A percentile compares a stretch with the other conserved stretches of the same genome.
Evolutionary conservation across 495 filamentous ascomycete species (phyloP).

Genomic region (Penicillium mononematosum): DNA sequence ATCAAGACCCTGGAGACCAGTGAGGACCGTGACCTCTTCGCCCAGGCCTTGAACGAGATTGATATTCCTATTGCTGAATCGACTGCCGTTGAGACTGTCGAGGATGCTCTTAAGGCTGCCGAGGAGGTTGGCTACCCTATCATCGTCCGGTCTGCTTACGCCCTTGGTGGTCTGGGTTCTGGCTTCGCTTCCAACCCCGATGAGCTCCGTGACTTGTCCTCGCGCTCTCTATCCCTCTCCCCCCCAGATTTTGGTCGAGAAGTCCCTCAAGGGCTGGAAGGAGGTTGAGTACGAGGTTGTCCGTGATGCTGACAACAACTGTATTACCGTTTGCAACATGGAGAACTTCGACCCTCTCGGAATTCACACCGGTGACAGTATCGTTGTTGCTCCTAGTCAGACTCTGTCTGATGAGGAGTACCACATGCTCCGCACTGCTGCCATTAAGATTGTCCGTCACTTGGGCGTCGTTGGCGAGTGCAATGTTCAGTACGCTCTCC

Average conservation of each 20-base stretch:
- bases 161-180: constrained; percentile 90
- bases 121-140: constrained; percentile 90
- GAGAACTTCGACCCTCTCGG: constrained; percentile 98
- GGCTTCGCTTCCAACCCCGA: constrained; percentile 95
- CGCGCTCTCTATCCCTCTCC: constrained; percentile 88
- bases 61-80: constrained; percentile 96
- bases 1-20: constrained; percentile 90
- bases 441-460: constrained; percentile 94
- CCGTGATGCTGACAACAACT: constrained; percentile 90
- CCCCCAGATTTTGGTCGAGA: constrained; percentile 97
- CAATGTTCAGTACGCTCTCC: constrained; percentile 96
- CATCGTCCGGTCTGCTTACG: constrained; percentile 95
- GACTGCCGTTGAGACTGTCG: constrained; percentile 83
- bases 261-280: constrained; percentile 99
- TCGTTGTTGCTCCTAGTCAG: constrained; percentile 93
- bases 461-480: constrained; percentile 95
- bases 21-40: constrained; percentile 94
- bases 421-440: constrained; percentile 95
- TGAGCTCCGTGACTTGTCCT: constrained; percentile 88
- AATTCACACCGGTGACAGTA: constrained; percentile 95
- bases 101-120: constrained; percentile 86
- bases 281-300: constrained; percentile 98
- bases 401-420: constrained; percentile 97
- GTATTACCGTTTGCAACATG: constrained; percentile 99
- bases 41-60: constrained; percentile 89